Evolutionary conservation across 2,329 filamentous ascomycete genomes (phyloP), one percentile per base, ranked within the genome.

Genomic region (Ascochyta viciae-villosae): DNA sequence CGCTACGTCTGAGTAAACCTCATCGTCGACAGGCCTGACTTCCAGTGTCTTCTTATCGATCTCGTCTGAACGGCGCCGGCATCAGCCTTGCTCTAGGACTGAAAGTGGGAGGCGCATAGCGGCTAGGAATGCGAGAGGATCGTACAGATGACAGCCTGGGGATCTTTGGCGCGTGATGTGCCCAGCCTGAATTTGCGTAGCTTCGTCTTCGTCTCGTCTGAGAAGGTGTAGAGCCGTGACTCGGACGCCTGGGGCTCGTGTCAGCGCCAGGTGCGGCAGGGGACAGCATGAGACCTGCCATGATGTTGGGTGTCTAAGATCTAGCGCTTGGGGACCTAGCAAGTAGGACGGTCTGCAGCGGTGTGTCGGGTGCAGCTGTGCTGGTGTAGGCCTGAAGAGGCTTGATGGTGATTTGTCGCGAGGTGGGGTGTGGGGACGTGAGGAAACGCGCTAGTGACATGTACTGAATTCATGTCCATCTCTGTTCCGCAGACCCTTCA

Each of bases 61-160:
- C 75, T 91, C 80, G 77, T 96, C 91, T 96, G 76, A 74, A 62
- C 62, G 58, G 33, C 33, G 57, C 52, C 48, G 60, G 65, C 63
- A 66, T 73, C 69, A 76, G 73, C 68, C 56, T 63, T 58, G 45
- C 37, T 49, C 45, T 37, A 2, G 42, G 31, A 35, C 1, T 44
- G 50, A 7, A 24, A 43, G 13, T 33, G 23, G 35, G 13, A 22
- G 42, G 47, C 43, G 41, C 43, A 42, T 53, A 38, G 41, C 41
- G 31, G 38, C 43, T 56, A 56, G 15, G 26, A 19, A 43, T 16
- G 38, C 47, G 43, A 45, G 52, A 59, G 57, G 26, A 52, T 43
- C 88, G 78, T 90, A 98, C 95, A 98, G 67, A 99, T 96, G 60
- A 96, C 87, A 58, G 93, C 95, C 80, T 97, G 92, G 0, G 93